Base-by-base conservation (phyloP, 805 yeast species). In the Sugiyamaella marilandica region DNA sequence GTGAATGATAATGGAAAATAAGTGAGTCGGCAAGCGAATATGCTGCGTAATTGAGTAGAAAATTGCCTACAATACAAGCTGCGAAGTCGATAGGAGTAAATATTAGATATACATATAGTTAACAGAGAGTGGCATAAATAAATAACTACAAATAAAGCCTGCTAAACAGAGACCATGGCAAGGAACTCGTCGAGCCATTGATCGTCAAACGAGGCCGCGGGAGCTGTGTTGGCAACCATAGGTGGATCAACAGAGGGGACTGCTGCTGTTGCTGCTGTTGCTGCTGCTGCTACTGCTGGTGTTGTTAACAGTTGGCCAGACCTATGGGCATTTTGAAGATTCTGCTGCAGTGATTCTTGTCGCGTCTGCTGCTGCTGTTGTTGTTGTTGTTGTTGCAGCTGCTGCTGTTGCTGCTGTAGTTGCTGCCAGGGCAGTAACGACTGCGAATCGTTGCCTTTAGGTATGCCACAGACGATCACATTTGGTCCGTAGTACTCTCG, bases 161-260 rank as follows among this genome's bases (percentile, higher is more conserved):
- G 3, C 29, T 39, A 39, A 19, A 39, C 43, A 13, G 43, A n/a
- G 24, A 39, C 43, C 24, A 39, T 14, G 5, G 43, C 43, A 5
- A 39, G 43, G 19, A 39, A 39, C 43, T 39, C 43, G 24, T 39
- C 43, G 21, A 39, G 43, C 43, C 43, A 39, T 39, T 39, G 43
- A 16, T 39, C 43, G 16, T 39, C 43, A 19, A 39, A 39, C 14
- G 43, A 4, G 24, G 43, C 21, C 14, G 43, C 14, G 18, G 18
- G 4, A 34, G 8, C 18, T n/a, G 39, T 34, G 18, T n/a, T 13
- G 8, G 18, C 39, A 3, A 34, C 39, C 14, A 16, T 5, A 4
- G 39, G 14, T 8, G 8, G 4, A 24, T 24, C 29, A 24, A 24
- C 7, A 24, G 29, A 24, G 7, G 43, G 43, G 7, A 13, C 24